A percentile compares a stretch with the other conserved stretches of the same genome.
Evolutionary conservation across 306 rosid genomes (phyloP).

Genomic region (Pyrus betulifolia): DNA sequence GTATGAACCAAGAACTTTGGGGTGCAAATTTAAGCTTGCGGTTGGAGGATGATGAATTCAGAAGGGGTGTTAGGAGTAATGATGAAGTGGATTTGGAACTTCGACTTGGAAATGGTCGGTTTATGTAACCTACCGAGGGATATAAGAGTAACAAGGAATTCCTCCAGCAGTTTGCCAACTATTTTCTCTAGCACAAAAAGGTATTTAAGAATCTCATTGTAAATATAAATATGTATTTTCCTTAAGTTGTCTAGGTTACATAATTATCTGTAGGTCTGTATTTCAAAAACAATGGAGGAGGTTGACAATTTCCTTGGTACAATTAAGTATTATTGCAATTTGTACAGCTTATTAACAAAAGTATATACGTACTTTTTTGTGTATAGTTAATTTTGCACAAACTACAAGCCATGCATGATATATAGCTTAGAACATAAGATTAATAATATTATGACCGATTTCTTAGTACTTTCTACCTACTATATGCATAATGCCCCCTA

Average conservation of each 20-base stretch:
- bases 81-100: conserved; percentile 87
- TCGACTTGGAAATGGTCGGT: conserved; percentile 53
- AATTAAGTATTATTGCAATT: not conserved
- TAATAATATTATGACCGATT: not conserved
- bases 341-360: not conserved
- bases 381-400: not conserved
- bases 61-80: conserved; percentile 23
- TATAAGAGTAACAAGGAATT: not conserved
- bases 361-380: not conserved
- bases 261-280: not conserved
- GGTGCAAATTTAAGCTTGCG: conserved; percentile 65
- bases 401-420: not conserved
- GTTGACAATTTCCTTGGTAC: not conserved
- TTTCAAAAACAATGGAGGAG: not conserved
- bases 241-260: not conserved
- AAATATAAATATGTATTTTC: not conserved
- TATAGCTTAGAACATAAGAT: not conserved
- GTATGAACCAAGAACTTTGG: conserved; percentile 36
- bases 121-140: not conserved
- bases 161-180: not conserved
- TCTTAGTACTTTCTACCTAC: not conserved
- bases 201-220: not conserved
- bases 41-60: conserved; percentile 21
- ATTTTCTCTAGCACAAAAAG: not conserved
- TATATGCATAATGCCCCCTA: not conserved